Evolutionary conservation across 768 basidiomycete genomes (phyloP), one percentile per base, ranked within the genome.

Genomic region (Nidula microcarpa): DNA sequence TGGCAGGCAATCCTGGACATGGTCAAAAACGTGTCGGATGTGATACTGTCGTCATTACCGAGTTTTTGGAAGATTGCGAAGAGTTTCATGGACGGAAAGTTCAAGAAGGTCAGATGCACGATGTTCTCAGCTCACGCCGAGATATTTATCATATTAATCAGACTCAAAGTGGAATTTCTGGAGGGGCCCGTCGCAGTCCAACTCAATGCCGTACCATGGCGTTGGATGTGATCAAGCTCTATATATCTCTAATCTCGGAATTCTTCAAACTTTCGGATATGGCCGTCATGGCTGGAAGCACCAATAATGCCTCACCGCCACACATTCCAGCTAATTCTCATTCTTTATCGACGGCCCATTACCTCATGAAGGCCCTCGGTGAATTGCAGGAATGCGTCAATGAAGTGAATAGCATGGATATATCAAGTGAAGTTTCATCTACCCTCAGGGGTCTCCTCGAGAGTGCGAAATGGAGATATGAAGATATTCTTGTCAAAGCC

Each of bases 51-150:
- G n/a, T 81, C 88, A 1, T 78, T 99, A 18, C 94, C 96, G 11
- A 91, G 82, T 61, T 98, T 98, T 71, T 96, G 94, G 93, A 89
- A 86, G 64, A 90, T 99, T 47, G 87, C 91, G 2, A 91, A 84
- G 67, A 85, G 82, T 18, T 96, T 94, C 63, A 85, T 95, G 72
- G 94, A 97, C 43, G 96, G 97, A 4, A 94, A 91, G 67, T 94
- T 90, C 66, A 88, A 85, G 67, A 93, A 87, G 80, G 94, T 94
- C 51, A 52, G 71, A 64, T 49, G 34, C 39, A 30, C 16, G 39
- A 47, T 32, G 23, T 49, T 45, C 33, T 50, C 37, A 49, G 43
- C 43, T 51, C 46, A 43, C 18, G 50, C 39, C 18, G 37, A 48
- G 23, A 23, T 23, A 23, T 23, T 23, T 23, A 23, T 23, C 23